phyloP scores from a whole-genome alignment of 2,329 filamentous ascomycete genomes.

The Colletotrichum sp. region DNA sequence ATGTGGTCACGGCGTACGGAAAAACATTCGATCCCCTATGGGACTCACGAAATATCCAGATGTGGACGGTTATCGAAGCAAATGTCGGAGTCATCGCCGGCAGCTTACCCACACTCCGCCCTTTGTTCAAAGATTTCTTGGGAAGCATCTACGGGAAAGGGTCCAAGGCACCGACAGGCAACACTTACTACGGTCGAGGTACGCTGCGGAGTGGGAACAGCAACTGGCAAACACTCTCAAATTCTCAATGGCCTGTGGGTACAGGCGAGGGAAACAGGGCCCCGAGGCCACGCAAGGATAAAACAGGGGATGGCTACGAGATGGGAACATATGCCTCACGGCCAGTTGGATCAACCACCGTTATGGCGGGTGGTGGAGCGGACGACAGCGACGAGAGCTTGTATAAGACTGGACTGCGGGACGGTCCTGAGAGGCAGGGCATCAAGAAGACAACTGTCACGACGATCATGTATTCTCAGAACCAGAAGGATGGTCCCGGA shows the following conservation, averaged over 20 bases:
- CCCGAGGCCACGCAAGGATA: conserved; percentile 25
- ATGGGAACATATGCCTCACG: conserved; percentile 19
- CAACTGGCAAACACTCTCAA: conserved; percentile 28
- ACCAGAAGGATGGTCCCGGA: neutral
- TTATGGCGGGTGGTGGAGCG: conserved; percentile 24
- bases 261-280: conserved; percentile 29
- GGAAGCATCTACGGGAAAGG: conserved; percentile 33
- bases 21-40: conserved; percentile 45
- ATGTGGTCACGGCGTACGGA: conserved; percentile 40
- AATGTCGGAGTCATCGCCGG: conserved; percentile 43
- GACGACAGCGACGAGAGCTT: conserved; percentile 29
- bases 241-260: conserved; percentile 22
- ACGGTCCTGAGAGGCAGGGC: neutral
- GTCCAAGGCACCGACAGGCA: conserved; percentile 29
- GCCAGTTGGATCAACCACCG: conserved; percentile 14
- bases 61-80: conserved; percentile 46
- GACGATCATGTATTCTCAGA: conserved; percentile 22
- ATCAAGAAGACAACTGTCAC: conserved; percentile 35
- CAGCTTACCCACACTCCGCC: conserved; percentile 38
- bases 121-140: conserved; percentile 36
- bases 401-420: neutral
- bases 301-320: conserved; percentile 26
- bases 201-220: conserved; percentile 25
- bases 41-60: conserved; percentile 51
- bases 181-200: conserved; percentile 27